phyloP scores from a whole-genome alignment of 192 early-diverging fungal species.

The Rhizophagus sp. region DNA sequence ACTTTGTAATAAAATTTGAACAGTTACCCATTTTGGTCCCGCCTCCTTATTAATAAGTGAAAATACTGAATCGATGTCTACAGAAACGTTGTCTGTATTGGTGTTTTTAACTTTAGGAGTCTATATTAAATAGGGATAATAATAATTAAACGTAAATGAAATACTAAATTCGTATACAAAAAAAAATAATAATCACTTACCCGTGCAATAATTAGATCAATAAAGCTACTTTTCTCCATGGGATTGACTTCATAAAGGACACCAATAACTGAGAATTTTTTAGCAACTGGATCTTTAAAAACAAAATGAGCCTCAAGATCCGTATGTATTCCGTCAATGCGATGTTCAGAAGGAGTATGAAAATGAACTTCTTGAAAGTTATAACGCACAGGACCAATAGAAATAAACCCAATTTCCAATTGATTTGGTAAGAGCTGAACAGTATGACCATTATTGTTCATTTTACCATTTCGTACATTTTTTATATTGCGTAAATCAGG shows the following conservation, averaged over 20 bases:
- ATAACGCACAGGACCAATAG: slow-evolving; percentile 35
- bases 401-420: slow-evolving; percentile 11
- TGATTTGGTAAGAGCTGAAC: background rate
- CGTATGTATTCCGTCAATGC: slow-evolving; percentile 37
- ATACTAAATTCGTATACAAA: background rate
- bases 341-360: slow-evolving; percentile 65
- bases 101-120: background rate
- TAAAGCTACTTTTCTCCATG: slow-evolving; percentile 9
- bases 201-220: no score
- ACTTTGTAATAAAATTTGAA: background rate
- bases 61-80: no score
- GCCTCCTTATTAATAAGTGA: no score
- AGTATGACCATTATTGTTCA: slow-evolving; percentile 47
- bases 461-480: no score
- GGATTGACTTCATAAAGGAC: slow-evolving; percentile 41
- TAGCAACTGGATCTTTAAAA: slow-evolving; percentile 30
- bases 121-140: background rate
- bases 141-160: background rate
- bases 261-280: slow-evolving; percentile 46
- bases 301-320: slow-evolving; percentile 58
- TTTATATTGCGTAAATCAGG: background rate
- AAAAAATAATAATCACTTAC: background rate
- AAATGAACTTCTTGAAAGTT: slow-evolving; percentile 58
- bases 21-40: background rate
- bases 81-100: no score